Evolutionary conservation across 78 protist genomes (phyloP), one percentile per base, ranked within the genome.

Genomic region (Dictyostelium citrinum): DNA sequence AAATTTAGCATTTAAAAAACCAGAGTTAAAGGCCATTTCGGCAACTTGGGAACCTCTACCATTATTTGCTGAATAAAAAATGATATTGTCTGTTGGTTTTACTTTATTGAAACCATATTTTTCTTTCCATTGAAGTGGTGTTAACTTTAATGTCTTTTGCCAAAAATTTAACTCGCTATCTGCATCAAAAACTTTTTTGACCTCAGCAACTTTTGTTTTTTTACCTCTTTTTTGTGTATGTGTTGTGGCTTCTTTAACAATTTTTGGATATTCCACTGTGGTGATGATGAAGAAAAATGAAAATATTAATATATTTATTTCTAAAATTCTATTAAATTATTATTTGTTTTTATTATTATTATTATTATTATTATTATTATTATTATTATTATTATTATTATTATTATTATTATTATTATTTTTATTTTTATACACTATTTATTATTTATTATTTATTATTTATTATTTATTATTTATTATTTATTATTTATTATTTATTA

Each of bases 71-170:
- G 85, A 78, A 72, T 78, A 78, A 60, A 88, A 88, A 33, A 88
- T 75, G 39, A 88, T 76, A 6, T 43, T 11, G 49, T 76, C 79
- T 3, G n/a, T 37, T 67, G 20, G 46, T 68, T 35, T 29, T 20
- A 88, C 37, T 49, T 88, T 88, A 2, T 41, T 8, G 85, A 88
- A 88, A n/a, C 93, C 93, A 78, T 27, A 88, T 49, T 78, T 88
- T 6, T 88, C 93, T 68, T 49, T 88, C 93, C 93, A 88, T 78
- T 88, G 93, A 14, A 82, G 27, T 41, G 83, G n/a, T 17, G 93
- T 88, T n/a, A 88, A 68, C 49, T 88, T 88, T 17, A 3, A 33
- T 33, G 35, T 17, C 10, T 68, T 58, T 78, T 88, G 81, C 93
- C 93, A 88, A 68, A 88, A 88, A 70, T 88, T 78, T 9, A 79